Conservation (phyloP, 371 early-diverging fungal species). For the Rhizopus stolonifer region DNA sequence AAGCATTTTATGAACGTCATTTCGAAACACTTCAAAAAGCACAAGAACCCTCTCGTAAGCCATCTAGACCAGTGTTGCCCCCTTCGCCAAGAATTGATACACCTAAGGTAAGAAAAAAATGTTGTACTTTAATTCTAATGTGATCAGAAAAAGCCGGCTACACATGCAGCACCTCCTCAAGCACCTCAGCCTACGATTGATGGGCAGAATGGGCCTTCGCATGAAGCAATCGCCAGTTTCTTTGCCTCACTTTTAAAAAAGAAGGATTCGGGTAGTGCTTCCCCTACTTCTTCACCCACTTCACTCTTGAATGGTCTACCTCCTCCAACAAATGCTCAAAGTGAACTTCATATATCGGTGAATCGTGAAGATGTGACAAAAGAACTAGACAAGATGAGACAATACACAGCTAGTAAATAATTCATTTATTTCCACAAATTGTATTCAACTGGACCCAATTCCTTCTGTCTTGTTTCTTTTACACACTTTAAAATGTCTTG, state of each 20-base stretch:
- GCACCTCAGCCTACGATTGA: conserved; percentile 11
- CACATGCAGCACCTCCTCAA: conserved; percentile 12
- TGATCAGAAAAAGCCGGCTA: background rate
- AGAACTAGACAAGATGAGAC: conserved; percentile 45
- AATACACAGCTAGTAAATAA: conserved; percentile 25
- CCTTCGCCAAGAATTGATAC: conserved; percentile 14
- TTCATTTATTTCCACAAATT: conserved; percentile 30
- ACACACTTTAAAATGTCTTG: conserved; percentile 17
- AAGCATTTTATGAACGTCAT: conserved; percentile 79
- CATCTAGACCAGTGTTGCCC: conserved; percentile 17
- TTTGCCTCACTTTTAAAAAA: conserved; percentile 76
- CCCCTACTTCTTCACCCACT: conserved; percentile 26
- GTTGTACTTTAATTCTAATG: too few species aligned
- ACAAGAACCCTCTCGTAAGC: conserved; percentile 14
- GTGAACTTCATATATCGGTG: conserved; percentile 17
- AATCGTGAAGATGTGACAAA: conserved; percentile 41
- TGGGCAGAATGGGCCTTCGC: conserved; percentile 36
- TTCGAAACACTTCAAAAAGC: conserved; percentile 65
- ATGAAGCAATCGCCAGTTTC: conserved; percentile 84
- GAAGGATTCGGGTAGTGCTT: conserved; percentile 12
- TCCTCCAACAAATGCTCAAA: conserved; percentile 19
- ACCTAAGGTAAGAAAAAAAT: too few species aligned
- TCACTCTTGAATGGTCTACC: background rate
- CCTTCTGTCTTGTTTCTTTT: background rate
- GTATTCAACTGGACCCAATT: conserved; percentile 1